Base-by-base conservation (phyloP, 371 early-diverging fungal species). In the Scutellospora calospora region DNA sequence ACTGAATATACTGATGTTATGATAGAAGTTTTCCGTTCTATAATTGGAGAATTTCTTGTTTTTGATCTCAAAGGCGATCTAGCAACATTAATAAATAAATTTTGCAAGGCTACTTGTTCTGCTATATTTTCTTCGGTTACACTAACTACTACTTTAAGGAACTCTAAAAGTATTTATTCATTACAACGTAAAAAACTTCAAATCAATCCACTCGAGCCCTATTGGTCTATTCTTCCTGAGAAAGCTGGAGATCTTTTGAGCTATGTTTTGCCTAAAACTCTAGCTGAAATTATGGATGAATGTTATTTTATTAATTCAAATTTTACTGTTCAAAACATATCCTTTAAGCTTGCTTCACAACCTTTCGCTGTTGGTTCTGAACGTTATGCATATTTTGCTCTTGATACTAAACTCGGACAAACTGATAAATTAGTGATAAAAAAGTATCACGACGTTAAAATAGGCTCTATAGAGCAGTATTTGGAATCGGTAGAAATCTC, bases 331-430 rank as follows among this genome's bases (percentile, higher is more conserved):
- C n/a, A 1, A 4, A 49, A 16, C 12, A 3, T 49, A 16, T 49
- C 16, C 14, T 76, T 62, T 27, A 76, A 76, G 63, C 5, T 62
- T 5, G 59, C 77, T 2, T 2, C 25, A 60, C 27, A 62, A 11
- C 77, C 63, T 3, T 76, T 76, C 41, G 8, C 77, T 20, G 20
- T 18, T 12, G 77, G 77, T 62, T 41, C 9, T 45, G 77, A 76
- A 62, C 20, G 25, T 62, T 62, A 27, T 20, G 77, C 77, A 45
- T 76, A 62, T 62, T 76, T 45, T 76, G 77, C 62, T 18, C 9
- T 75, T 29, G 57, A 75, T 11, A 35, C 22, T 14, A 75, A 52
- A 31, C 18, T n/a, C n/a, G n/a, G 52, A 22, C 5, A 22, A 25
- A 22, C 52, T 1, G 20, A n/a, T n/a, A 11, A 54, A 11, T 20